phyloP scores from a whole-genome alignment of 805 yeast genomes.

The Scheffersomyces stipitis region DNA sequence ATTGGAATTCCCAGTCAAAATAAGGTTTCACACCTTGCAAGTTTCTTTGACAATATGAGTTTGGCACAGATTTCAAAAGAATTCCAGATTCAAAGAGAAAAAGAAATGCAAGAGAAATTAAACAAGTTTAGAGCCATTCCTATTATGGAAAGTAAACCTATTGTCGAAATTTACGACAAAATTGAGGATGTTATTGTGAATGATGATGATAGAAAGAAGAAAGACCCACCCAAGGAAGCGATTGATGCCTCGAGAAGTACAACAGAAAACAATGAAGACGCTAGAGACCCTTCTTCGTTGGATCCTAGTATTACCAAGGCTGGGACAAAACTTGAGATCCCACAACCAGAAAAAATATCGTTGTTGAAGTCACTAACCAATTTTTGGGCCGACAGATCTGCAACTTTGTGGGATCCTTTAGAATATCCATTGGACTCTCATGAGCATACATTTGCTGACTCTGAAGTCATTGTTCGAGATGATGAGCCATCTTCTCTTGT shows the following conservation, averaged over 20 bases:
- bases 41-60: conserved; percentile 69
- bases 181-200: conserved; percentile 83
- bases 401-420: conserved; percentile 91
- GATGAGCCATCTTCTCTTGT: conserved; percentile 95
- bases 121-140: conserved; percentile 69
- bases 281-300: background rate
- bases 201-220: conserved; percentile 17
- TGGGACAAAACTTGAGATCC: conserved; percentile 22
- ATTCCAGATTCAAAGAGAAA: conserved; percentile 83
- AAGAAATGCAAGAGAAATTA: conserved; percentile 62
- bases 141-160: conserved; percentile 74
- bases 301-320: conserved; percentile 2
- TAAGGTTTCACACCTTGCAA: conserved; percentile 63
- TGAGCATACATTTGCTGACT: conserved; percentile 92
- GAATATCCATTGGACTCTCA: conserved; percentile 76
- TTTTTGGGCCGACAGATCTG: conserved; percentile 97
- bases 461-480: conserved; percentile 89
- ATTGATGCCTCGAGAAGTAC: background rate
- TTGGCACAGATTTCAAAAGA: conserved; percentile 80
- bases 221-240: conserved; percentile 4
- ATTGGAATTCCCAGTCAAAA: conserved; percentile 6
- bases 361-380: conserved; percentile 79
- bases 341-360: conserved; percentile 66
- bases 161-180: conserved; percentile 85
- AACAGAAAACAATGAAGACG: conserved; percentile 2